phyloP scores from a whole-genome alignment of 805 yeast genomes.

The Myxozyma lipomycoides region DNA sequence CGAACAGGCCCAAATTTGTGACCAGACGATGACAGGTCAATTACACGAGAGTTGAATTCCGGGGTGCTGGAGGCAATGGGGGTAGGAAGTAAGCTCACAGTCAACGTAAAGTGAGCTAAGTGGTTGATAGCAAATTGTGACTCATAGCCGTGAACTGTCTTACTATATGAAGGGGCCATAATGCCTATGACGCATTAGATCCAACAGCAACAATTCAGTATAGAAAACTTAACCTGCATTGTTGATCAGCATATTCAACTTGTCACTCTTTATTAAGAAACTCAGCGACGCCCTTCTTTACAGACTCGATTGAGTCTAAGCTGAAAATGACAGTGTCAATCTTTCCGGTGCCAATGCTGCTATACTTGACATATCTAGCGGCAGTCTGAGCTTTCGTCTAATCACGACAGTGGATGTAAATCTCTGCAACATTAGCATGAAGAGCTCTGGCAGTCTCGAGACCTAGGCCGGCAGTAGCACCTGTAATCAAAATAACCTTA shows the following conservation, averaged over 20 bases:
- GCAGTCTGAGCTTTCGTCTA: not conserved
- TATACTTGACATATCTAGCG: not conserved
- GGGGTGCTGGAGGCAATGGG: not conserved
- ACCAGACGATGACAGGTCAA: not conserved
- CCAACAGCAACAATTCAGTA: too few relatives aligned
- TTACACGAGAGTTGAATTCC: not conserved
- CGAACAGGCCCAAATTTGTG: not conserved
- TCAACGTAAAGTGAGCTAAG: not conserved
- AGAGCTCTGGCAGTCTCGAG: conserved; percentile 1
- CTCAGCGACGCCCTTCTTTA: not conserved
- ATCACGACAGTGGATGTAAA: not conserved
- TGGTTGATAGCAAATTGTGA: not conserved
- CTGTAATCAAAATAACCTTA: not conserved
- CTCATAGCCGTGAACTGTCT: not conserved
- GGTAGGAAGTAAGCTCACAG: not conserved
- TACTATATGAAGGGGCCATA: not conserved
- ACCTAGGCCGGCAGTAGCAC: conserved; percentile 3
- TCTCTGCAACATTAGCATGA: not conserved
- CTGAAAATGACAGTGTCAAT: not conserved
- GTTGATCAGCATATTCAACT: conserved; percentile 2
- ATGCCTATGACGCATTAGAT: too few relatives aligned
- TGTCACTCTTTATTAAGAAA: not conserved
- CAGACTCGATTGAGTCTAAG: not conserved
- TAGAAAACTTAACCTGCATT: conserved; percentile 1
- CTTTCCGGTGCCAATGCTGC: not conserved